A percentile compares a stretch with the other conserved stretches of the same genome.
phyloP scores from a whole-genome alignment of 164 flowering plant species.

The Taxillus chinensis region DNA sequence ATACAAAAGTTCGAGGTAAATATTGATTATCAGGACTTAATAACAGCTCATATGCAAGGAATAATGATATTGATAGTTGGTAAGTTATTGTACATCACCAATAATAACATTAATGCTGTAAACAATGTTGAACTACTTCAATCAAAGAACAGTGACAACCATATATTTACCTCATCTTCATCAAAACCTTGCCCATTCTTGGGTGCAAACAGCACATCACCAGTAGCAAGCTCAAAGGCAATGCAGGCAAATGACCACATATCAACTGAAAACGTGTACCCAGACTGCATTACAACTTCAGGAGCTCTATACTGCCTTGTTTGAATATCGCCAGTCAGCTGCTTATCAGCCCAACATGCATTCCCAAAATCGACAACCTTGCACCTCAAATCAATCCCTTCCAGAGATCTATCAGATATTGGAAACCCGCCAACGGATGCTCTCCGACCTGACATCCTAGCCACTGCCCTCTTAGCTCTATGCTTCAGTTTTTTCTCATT shows the following conservation, averaged over 20 bases:
- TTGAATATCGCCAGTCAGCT: slow-evolving; percentile 68
- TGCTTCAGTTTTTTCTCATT: slow-evolving; percentile 69
- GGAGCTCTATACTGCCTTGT: slow-evolving; percentile 97
- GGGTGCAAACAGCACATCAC: slow-evolving; percentile 89
- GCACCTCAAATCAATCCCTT: slow-evolving; percentile 76
- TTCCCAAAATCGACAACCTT: slow-evolving; percentile 96
- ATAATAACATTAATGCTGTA: too few species aligned
- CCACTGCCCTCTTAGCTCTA: slow-evolving; percentile 74
- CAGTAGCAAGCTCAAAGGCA: slow-evolving; percentile 90
- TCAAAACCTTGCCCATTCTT: slow-evolving; percentile 62
- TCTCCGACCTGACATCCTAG: slow-evolving; percentile 60
- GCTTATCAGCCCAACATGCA: slow-evolving; percentile 85
- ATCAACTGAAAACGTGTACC: slow-evolving; percentile 71
- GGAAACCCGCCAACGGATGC: slow-evolving; percentile 45
- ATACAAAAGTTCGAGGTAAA: too few species aligned
- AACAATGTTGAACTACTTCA: too few species aligned
- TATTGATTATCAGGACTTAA: too few species aligned
- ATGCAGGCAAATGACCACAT: slow-evolving; percentile 98
- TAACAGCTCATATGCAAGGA: too few species aligned
- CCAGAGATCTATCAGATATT: slow-evolving; percentile 41
- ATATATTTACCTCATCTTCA: slow-evolving; percentile 96
- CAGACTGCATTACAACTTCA: slow-evolving; percentile 69
- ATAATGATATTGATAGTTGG: too few species aligned
- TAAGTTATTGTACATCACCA: too few species aligned
- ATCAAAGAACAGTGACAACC: too few species aligned